Conservation (phyloP, 2,329 filamentous ascomycete species). For the Paraphaeosphaeria minitans region DNA sequence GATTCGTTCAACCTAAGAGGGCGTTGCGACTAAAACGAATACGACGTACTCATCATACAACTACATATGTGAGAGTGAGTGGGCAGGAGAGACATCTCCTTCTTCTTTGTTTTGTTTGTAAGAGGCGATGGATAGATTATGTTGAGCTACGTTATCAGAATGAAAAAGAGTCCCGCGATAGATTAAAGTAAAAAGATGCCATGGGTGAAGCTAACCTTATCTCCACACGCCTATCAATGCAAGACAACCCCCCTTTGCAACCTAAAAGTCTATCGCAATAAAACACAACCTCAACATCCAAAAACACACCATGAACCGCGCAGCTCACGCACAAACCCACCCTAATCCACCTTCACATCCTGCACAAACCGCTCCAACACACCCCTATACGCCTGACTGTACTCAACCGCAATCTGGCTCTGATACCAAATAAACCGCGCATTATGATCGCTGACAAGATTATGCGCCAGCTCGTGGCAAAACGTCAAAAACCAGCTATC, state of each 20-base stretch:
- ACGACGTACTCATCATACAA: too few relatives aligned
- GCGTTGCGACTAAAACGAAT: too few relatives aligned
- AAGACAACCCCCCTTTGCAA: not conserved
- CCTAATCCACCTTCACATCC: slow-evolving; percentile 9
- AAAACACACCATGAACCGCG: not conserved
- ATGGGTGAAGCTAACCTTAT: not conserved
- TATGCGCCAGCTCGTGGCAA: slow-evolving; percentile 95
- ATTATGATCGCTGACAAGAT: slow-evolving; percentile 75
- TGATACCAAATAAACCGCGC: slow-evolving; percentile 46
- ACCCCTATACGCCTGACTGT: slow-evolving; percentile 37
- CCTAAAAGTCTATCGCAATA: not conserved
- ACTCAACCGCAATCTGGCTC: slow-evolving; percentile 47
- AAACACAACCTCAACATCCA: not conserved
- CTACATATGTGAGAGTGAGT: too few relatives aligned
- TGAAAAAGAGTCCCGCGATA: not conserved
- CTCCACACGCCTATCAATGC: not conserved
- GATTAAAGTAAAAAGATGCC: not conserved
- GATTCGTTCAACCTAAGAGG: not conserved
- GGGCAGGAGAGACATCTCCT: too few relatives aligned
- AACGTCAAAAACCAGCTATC: slow-evolving; percentile 96
- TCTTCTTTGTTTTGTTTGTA: too few relatives aligned
- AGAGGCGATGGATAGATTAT: not conserved
- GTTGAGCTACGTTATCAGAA: not conserved
- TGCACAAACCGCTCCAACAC: slow-evolving; percentile 33
- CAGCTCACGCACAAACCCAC: not conserved